Percentiles rank a stretch among this genome's conserved stretches.
These are phyloP conservation scores for Gaultheria prostrata DNA, from an alignment of 148 eudicot species.

Conservation along the genomic window DNA sequence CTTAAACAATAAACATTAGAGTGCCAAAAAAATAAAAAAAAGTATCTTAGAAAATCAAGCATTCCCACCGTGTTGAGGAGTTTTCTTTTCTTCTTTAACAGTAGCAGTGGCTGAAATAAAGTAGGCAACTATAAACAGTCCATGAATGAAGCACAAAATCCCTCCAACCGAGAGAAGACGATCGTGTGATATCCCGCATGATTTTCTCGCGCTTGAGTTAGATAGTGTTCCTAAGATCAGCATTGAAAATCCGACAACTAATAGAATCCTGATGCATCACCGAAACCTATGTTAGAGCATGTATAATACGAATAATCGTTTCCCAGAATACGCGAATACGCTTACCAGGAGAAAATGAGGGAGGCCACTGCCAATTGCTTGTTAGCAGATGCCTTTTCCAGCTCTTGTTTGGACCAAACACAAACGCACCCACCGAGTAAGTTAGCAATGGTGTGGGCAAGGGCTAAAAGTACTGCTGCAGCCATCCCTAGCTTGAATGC, in stretches of 20 bases:
- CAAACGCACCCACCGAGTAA: slow-evolving; percentile 79
- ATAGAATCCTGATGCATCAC: slow-evolving; percentile 43
- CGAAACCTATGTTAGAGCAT: neutral
- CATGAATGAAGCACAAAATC: slow-evolving; percentile 58
- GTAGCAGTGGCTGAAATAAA: slow-evolving; percentile 45
- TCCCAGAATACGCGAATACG: neutral
- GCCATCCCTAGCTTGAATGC: slow-evolving; percentile 83
- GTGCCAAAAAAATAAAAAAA: neutral
- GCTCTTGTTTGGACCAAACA: slow-evolving; percentile 61
- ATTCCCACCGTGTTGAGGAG: slow-evolving; percentile 18
- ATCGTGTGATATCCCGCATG: slow-evolving; percentile 51
- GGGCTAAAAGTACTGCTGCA: slow-evolving; percentile 57
- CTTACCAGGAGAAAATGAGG: slow-evolving; percentile 68
- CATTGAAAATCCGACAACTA: slow-evolving; percentile 60
- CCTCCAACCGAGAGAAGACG: slow-evolving; percentile 51
- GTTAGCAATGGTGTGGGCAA: slow-evolving; percentile 65
- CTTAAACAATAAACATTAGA: neutral
- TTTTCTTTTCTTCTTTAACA: slow-evolving; percentile 19
- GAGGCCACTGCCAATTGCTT: slow-evolving; percentile 68
- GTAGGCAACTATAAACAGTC: slow-evolving; percentile 47
- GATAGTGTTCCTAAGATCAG: slow-evolving; percentile 41
- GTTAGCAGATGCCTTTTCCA: slow-evolving; percentile 56
- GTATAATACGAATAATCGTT: neutral
- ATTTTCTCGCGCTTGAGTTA: slow-evolving; percentile 44
- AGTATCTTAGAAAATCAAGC: neutral